A percentile compares a stretch with the other conserved stretches of the same genome.
These are phyloP conservation scores for Cucurbita pepo DNA, from an alignment of 306 rosid species.

Conservation along the genomic window DNA sequence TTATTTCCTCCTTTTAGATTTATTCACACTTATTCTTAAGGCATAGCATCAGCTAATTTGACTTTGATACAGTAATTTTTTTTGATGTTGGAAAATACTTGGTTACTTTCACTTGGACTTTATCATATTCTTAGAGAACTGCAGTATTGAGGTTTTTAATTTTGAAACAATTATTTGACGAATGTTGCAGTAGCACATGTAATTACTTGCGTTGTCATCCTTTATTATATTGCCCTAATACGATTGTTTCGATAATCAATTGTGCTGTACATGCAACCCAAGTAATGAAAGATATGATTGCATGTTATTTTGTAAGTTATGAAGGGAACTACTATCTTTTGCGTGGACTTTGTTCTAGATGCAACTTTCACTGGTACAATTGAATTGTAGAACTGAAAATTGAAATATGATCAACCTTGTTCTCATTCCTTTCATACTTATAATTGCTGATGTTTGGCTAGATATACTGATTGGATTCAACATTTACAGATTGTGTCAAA, in stretches of 20 bases:
- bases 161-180: neutral
- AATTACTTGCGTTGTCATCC: neutral
- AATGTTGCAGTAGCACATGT: neutral
- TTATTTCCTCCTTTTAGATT: neutral
- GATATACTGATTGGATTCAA: neutral
- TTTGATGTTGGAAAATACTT: neutral
- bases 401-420: neutral
- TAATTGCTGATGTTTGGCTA: neutral
- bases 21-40: neutral
- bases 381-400: neutral
- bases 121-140: neutral
- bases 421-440: neutral
- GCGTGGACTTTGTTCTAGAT: neutral
- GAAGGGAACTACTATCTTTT: neutral
- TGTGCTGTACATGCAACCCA: neutral
- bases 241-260: neutral
- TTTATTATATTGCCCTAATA: neutral
- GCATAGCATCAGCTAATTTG: neutral
- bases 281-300: neutral
- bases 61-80: neutral
- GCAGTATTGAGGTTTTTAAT: neutral
- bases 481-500: conserved; percentile 75
- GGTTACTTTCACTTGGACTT: neutral
- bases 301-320: neutral
- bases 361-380: neutral